Evolutionary conservation across 148 eudicot genomes (phyloP), one percentile per base, ranked within the genome.

Genomic region (Pouteria glomerata): DNA sequence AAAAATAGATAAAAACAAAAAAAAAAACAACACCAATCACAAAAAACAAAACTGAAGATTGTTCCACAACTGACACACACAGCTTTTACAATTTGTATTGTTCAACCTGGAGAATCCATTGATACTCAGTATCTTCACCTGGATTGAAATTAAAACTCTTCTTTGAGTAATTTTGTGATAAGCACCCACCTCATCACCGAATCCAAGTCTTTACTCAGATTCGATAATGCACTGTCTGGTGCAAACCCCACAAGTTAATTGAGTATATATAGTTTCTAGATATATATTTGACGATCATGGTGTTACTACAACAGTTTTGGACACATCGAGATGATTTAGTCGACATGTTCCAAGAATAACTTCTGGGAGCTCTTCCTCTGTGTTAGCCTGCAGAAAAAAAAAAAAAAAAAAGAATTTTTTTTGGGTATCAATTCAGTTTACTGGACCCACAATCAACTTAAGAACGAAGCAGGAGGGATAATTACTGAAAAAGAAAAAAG

Each of bases 321-420:
- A 45, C 1, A 71, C 76, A 24, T 90, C 96, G 45, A 90, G 74
- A 73, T 84, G 85, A 74, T 90, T 88, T 8, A 90, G 80, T 3
- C 90, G 86, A 73, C 92, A 90, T 29, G 89, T 88, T 57, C 96
- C 96, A 1, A 90, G 89, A 60, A 90, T 86, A 45, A 30, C 47
- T 72, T 90, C 96, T 19, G 96, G 96, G 39, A 90, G 89, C 74
- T 90, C 96, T 26, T 86, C 92, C 30, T 72, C 51, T 5, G 88
- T 85, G 68, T 88, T 78, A 16, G 84, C 96, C 96, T 90, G 82
- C 66, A 76, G 65, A 79, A 37, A 7, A 10, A n/a, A n/a, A n/a
- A n/a, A n/a, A n/a, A n/a, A n/a, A n/a, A n/a, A n/a, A n/a, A n/a
- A n/a, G n/a, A n/a, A n/a, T n/a, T n/a, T n/a, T n/a, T n/a, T n/a